Evolutionary conservation across 495 filamentous ascomycete genomes (phyloP), one percentile per base, ranked within the genome.

Genomic region (Staphylotrichum tortipilum): DNA sequence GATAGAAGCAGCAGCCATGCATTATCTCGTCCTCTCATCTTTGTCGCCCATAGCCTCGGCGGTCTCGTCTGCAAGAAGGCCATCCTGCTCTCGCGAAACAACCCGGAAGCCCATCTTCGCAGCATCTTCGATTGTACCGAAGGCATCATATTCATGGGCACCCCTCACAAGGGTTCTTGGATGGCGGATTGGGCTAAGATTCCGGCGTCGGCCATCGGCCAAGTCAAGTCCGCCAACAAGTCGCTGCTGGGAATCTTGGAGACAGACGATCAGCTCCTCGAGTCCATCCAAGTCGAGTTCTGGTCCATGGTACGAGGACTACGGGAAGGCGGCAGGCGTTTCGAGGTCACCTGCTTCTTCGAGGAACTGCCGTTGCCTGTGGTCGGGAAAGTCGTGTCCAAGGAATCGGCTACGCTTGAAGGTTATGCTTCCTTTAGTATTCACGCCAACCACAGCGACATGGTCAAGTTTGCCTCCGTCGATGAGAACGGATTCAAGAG

Each of bases 121-220:
- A 28, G 31, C 10, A 57, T 73, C 1, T 59, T 66, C 23, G 31
- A 62, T 8, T 62, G 10, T n/a, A 63, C 53, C 18, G 45, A 39
- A 22, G 71, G 64, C 8, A 55, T 76, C 18, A 50, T 66, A 3
- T 74, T 74, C 50, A 54, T 76, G 21, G 68, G 72, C 2, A 72
- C 69, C 31, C 72, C 71, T 8, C 71, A 74, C 46, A 47, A 29
- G 12, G 68, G 68, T 1, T 29, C 64, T 17, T 54, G 51, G 37
- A 53, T 68, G 26, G 68, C 62, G 7, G 18, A 49, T 11, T 70
- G 60, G 60, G 63, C 50, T 15, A 17, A 47, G 23, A 9, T 14
- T 9, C 51, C 49, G 0, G 35, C 50, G 2, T 41, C 23, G 12
- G 30, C 31, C 19, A n/a, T 65, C 2, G 49, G 57, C 2, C 1